Evolutionary conservation across 73 alveolate species (phyloP), one percentile per base, ranked within the genome.

Genomic region (Vitrella brassicaformis): DNA sequence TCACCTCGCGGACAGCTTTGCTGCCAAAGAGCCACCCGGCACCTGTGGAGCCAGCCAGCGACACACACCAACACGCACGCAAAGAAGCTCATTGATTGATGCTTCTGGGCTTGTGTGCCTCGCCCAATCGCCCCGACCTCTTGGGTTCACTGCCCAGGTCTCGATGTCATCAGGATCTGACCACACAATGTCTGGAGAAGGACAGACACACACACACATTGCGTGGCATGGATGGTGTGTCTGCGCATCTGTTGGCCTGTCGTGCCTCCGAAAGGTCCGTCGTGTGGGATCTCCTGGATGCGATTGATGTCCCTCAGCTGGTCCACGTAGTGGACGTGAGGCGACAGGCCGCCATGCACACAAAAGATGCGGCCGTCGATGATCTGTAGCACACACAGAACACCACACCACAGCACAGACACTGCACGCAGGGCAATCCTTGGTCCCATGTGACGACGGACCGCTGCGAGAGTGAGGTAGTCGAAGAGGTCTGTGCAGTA

Each of bases 401-500:
- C 4, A 39, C 14, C 56, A 39, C 22, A 14, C 56, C 4, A 39
- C 14, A 4, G 14, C 22, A 39, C 22, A 39, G 56, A 14, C 22
- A 39, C 22, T 39, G 56, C 56, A 39, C 56, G 56, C 56, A 8
- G 56, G 4, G 56, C 14, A 4, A 8, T 39, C 56, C 56, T 39
- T 39, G 56, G 56, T 8, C 56, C 56, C 56, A 8, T 39, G 22
- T 4, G 56, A 39, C 56, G 56, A 39, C 56, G 4, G 22, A 39
- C 56, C 19, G 99, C 98, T 32, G 98, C 98, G 67, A 96, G 80
- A 70, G 98, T 91, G 26, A 96, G 90, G 88, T 90, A 94, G 88
- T 96, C 99, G 78, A 96, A 96, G 71, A 93, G 87, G 87, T 96
- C 99, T 10, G 99, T 96, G 86, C 99, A 96, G 89, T 94, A 94